Conservation (phyloP, 1,284 basidiomycete species). For the Caloboletus firmus region DNA sequence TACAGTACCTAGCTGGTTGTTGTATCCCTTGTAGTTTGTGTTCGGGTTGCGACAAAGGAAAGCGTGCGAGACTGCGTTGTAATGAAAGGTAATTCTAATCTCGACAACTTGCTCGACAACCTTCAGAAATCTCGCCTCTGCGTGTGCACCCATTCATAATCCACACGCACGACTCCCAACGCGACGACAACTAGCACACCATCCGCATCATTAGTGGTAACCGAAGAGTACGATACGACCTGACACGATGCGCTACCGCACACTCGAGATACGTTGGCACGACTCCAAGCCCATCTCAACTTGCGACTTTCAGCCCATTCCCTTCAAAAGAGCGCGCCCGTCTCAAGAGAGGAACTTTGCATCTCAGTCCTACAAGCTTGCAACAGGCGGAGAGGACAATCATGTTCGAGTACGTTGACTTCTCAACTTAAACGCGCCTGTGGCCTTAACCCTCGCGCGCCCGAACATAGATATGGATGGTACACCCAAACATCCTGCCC, state of each 20-base stretch:
- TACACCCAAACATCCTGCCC: constrained; percentile 85
- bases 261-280: constrained; percentile 92
- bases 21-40: neutral
- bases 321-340: constrained; percentile 76
- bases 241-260: constrained; percentile 71
- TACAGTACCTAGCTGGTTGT: constrained; percentile 5
- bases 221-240: constrained; percentile 3
- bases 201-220: neutral
- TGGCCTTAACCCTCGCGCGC: constrained; percentile 9
- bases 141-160: constrained; percentile 12
- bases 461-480: constrained; percentile 80
- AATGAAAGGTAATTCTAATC: constrained; percentile 17
- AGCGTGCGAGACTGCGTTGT: constrained; percentile 26
- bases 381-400: constrained; percentile 96
- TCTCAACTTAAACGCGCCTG: constrained; percentile 10
- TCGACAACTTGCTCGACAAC: too few relatives aligned
- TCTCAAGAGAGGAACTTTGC: constrained; percentile 58
- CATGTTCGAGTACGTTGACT: constrained; percentile 81
- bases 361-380: constrained; percentile 80
- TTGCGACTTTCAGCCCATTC: constrained; percentile 86
- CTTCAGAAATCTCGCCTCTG: neutral
- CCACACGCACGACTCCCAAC: neutral
- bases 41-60: constrained; percentile 12
- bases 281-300: constrained; percentile 92
- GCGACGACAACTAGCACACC: constrained; percentile 15